These are phyloP conservation scores for Kwoniella botswanensis DNA, from an alignment of 768 basidiomycete genomes.

Conservation along the genomic window DNA sequence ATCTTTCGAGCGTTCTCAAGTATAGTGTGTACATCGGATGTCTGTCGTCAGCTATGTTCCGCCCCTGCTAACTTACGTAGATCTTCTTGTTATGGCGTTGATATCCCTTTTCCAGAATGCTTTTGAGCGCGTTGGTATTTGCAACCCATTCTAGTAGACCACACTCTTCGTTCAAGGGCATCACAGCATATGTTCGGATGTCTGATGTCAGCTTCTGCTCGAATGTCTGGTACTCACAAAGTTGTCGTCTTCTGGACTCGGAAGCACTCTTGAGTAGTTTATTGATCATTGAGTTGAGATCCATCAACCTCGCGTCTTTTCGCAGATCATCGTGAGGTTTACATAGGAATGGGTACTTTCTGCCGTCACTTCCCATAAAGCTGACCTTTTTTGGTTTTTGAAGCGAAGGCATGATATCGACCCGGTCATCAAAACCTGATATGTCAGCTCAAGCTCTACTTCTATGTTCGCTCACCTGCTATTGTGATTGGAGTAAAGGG, in stretches of 20 bases:
- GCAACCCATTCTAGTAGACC: constrained; percentile 99
- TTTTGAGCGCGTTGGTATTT: constrained; percentile 82
- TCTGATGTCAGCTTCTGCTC: constrained; percentile 61
- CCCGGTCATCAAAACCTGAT: constrained; percentile 75
- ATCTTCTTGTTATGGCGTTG: constrained; percentile 62
- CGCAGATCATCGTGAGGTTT: constrained; percentile 97
- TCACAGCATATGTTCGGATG: constrained; percentile 97
- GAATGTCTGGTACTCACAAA: constrained; percentile 67
- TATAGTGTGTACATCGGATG: constrained; percentile 48
- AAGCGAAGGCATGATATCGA: constrained; percentile 88
- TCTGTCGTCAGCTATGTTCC: constrained; percentile 36
- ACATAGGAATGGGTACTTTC: constrained; percentile 85
- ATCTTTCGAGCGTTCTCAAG: constrained; percentile 46
- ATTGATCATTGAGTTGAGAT: constrained; percentile 96
- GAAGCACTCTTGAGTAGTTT: constrained; percentile 92
- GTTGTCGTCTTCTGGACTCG: constrained; percentile 84
- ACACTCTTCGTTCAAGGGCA: constrained; percentile 94
- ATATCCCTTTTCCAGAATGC: constrained; percentile 74
- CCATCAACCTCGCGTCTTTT: constrained; percentile 97
- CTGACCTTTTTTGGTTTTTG: constrained; percentile 90
- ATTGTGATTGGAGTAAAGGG: constrained; percentile 77
- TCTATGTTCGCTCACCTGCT: constrained; percentile 63
- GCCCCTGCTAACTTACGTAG: constrained; percentile 62
- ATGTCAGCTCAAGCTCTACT: constrained; percentile 1
- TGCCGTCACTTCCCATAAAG: constrained; percentile 80